Conservation (phyloP, 129 eudicot genomes). For the Mikania micrantha region DNA sequence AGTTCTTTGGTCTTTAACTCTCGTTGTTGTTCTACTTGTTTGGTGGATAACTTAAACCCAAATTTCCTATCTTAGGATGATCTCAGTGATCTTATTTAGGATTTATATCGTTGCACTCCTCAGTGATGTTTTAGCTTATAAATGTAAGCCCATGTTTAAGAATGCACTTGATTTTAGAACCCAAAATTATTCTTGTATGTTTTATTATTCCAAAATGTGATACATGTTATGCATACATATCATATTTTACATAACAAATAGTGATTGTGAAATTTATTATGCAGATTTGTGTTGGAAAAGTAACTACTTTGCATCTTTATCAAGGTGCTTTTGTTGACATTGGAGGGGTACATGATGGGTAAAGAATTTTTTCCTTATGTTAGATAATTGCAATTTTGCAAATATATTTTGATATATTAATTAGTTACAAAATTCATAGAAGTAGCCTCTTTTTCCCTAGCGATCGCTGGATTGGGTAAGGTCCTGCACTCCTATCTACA, state of each 20-base stretch:
- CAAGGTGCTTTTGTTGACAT: conserved; percentile 99
- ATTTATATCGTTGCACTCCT: background rate
- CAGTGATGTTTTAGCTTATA: background rate
- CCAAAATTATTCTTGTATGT: background rate
- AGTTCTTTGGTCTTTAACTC: conserved; percentile 19
- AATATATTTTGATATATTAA: background rate
- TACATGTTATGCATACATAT: background rate
- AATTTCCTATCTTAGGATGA: background rate
- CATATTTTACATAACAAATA: conserved; percentile 4
- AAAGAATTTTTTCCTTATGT: background rate
- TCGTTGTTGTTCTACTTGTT: background rate
- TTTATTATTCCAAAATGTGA: background rate
- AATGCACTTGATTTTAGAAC: conserved; percentile 1
- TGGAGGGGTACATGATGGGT: conserved; percentile 99
- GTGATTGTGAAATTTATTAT: conserved; percentile 4
- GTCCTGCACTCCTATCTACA: too few species aligned
- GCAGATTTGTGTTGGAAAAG: conserved; percentile 95
- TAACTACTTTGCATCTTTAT: conserved; percentile 88
- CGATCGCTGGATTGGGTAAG: too few species aligned
- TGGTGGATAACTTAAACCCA: background rate
- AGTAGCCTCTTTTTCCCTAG: too few species aligned
- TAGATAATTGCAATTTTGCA: background rate
- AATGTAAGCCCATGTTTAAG: background rate
- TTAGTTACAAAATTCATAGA: background rate
- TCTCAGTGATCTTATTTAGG: background rate